Conservation (phyloP, 257 asterid genomes). For the Solanum chilense region DNA sequence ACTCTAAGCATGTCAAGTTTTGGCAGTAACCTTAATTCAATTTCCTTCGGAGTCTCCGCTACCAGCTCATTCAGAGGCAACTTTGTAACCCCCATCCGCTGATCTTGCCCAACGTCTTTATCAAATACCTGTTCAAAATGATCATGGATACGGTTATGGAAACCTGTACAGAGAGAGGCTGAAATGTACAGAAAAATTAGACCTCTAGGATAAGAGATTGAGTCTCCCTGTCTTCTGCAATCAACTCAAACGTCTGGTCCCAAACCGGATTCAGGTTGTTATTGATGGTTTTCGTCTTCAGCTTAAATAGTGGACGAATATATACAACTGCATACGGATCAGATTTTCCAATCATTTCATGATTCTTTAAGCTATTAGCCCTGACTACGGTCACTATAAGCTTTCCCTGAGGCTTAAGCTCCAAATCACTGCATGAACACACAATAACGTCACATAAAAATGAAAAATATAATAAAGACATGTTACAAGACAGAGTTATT, state of each 20-base stretch:
- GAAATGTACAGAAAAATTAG: neutral
- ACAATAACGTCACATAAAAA: neutral
- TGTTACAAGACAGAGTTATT: neutral
- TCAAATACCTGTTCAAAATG: constrained; percentile 56
- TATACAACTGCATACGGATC: constrained; percentile 77
- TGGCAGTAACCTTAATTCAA: constrained; percentile 52
- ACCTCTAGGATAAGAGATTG: constrained; percentile 84
- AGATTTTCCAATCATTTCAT: constrained; percentile 91
- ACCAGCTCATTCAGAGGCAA: constrained; percentile 58
- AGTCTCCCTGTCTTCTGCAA: constrained; percentile 97
- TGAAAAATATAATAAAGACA: neutral
- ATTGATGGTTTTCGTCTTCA: constrained; percentile 76
- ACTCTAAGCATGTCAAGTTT: constrained; percentile 81
- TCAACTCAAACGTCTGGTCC: constrained; percentile 65
- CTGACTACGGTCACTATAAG: constrained; percentile 44
- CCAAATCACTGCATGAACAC: constrained; percentile 67
- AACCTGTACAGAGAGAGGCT: neutral
- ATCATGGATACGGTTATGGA: neutral
- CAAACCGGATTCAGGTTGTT: constrained; percentile 91
- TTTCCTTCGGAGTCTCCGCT: constrained; percentile 54
- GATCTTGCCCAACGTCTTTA: constrained; percentile 88
- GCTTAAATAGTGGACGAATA: constrained; percentile 85
- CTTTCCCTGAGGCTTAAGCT: constrained; percentile 96
- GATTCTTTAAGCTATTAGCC: constrained; percentile 79
- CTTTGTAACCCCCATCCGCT: constrained; percentile 64